Conservation (phyloP, 1,284 basidiomycete species). For the Sphagnurus paluster region DNA sequence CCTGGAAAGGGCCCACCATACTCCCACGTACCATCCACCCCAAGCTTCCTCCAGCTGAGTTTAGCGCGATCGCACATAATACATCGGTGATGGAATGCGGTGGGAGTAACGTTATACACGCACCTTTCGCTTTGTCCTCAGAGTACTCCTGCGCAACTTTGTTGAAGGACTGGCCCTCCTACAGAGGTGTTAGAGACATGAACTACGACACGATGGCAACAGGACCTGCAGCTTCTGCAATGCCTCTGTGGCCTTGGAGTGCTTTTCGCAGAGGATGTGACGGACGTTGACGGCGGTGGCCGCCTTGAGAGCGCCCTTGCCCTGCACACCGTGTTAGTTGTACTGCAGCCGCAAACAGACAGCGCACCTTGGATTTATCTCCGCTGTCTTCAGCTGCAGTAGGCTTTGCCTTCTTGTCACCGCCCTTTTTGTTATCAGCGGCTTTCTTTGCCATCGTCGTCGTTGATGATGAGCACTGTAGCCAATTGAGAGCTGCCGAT, state of each 20-base stretch:
- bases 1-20: constrained; percentile 84
- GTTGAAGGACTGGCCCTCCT: constrained; percentile 78
- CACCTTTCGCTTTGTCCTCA: constrained; percentile 86
- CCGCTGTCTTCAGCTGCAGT: constrained; percentile 33
- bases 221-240: constrained; percentile 72
- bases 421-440: constrained; percentile 27
- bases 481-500: constrained; percentile 12
- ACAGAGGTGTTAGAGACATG: constrained; percentile 11
- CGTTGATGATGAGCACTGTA: neutral
- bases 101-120: constrained; percentile 9
- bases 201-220: constrained; percentile 3
- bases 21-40: constrained; percentile 85
- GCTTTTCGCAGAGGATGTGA: constrained; percentile 86
- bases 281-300: constrained; percentile 82
- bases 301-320: constrained; percentile 59
- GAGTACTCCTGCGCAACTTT: constrained; percentile 86
- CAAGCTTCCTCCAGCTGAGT: constrained; percentile 73
- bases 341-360: neutral
- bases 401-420: constrained; percentile 42
- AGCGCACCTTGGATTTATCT: constrained; percentile 27
- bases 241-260: constrained; percentile 75
- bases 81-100: constrained; percentile 8
- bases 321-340: constrained; percentile 31
- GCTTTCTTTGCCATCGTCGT: constrained; percentile 55
- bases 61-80: constrained; percentile 2